Evolutionary conservation across 2,329 filamentous ascomycete genomes (phyloP), one percentile per base, ranked within the genome.

Genomic region (Pseudogymnoascus sp.): DNA sequence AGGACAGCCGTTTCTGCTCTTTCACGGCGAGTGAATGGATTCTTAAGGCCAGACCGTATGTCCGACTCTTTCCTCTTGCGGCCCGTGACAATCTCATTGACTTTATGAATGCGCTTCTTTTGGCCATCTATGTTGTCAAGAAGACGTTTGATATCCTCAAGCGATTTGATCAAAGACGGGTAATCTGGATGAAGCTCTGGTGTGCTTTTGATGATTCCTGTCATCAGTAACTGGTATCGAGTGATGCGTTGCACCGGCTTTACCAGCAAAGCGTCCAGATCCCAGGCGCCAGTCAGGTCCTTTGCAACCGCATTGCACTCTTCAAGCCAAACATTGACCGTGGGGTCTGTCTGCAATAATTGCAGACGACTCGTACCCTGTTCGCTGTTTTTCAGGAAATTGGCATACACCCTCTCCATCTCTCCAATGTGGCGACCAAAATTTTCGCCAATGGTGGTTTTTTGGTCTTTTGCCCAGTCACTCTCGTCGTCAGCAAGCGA

Each of bases 171-270:
- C 35, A 99, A 81, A 7, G 83, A 78, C 26, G 81, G 78, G 64
- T 88, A 84, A 74, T 99, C 94, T 0, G 93, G 92, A 71, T 99
- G 94, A 66, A 92, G 87, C 8, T 81, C 75, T 0, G 90, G 88
- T 0, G 93, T 97, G 63, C 88, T 83, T 66, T 92, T 86, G 23
- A 95, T 79, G 10, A 99, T 79, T 63, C 92, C 87, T 35, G 86
- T 85, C 49, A 99, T 84, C 41, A 99, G 80, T 52, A 96, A 86
- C 3, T 92, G 92, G 71, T 97, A 99, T 71, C 97, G 97, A 35
- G 93, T 87, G 65, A 97, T 88, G 58, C 94, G 86, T 75, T 99
- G 94, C 74, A 96, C 92, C 1, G 94, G 94, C 75, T 99, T 99
- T 72, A 99, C 93, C 19, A 99, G 83, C n/a, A 99, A 80, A 0